A percentile compares a stretch with the other conserved stretches of the same genome.
phyloP scores from a whole-genome alignment of 116 monocot species.

The Thalassia testudinum region DNA sequence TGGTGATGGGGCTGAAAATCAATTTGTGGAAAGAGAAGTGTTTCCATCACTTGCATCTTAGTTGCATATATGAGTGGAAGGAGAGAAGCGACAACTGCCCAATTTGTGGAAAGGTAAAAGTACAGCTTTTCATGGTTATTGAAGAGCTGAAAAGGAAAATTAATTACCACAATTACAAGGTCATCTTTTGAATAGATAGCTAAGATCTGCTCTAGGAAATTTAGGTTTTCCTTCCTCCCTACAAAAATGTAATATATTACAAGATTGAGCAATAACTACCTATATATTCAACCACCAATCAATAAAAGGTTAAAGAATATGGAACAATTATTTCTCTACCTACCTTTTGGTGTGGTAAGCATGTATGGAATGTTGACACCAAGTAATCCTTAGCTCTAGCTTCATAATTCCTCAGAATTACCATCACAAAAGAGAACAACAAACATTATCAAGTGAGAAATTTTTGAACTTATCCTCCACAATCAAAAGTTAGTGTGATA shows the following conservation, averaged over 20 bases:
- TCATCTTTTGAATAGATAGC: constrained; percentile 21
- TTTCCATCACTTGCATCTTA: constrained; percentile 67
- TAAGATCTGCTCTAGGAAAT: constrained; percentile 27
- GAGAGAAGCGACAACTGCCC: constrained; percentile 77
- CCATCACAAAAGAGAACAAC: no score
- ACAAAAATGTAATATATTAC: not conserved
- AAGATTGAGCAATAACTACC: not conserved
- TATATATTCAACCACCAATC: not conserved
- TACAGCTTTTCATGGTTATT: no score
- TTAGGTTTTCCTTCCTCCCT: constrained; percentile 32
- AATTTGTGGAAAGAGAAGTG: no score
- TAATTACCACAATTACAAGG: constrained; percentile 25
- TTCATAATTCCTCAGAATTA: no score
- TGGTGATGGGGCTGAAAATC: no score
- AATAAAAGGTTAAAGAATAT: not conserved
- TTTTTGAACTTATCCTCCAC: no score
- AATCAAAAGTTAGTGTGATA: no score
- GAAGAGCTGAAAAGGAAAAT: not conserved
- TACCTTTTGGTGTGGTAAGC: constrained; percentile 51
- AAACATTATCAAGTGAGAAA: no score
- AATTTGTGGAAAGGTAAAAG: constrained; percentile 75
- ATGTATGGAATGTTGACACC: constrained; percentile 55
- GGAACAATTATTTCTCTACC: not conserved
- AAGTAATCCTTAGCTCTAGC: no score
- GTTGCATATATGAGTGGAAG: constrained; percentile 88